A percentile compares a stretch with the other conserved stretches of the same genome.
Evolutionary conservation across 2,329 filamentous ascomycete species (phyloP).

Genomic region (Alternaria atra): DNA sequence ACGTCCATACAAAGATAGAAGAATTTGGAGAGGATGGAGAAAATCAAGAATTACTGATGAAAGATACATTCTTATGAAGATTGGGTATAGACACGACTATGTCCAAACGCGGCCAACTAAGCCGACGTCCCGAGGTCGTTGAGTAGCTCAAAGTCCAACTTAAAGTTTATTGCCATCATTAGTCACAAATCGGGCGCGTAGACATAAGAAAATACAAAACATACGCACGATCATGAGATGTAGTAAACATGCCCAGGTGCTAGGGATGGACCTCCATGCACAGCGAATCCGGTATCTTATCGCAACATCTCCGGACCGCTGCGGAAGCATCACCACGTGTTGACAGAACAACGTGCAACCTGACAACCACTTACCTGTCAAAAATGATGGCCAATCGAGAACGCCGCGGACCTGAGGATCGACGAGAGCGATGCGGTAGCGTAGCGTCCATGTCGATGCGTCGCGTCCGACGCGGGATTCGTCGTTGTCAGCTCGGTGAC

Average conservation of each 20-base stretch:
- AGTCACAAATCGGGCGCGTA: not conserved
- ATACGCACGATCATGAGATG: not conserved
- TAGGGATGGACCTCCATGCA: not conserved
- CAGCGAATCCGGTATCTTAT: not conserved
- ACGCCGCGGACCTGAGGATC: slow-evolving; percentile 3
- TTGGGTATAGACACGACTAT: too few species aligned
- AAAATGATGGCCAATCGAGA: not conserved
- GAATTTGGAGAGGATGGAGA: too few species aligned
- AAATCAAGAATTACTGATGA: too few species aligned
- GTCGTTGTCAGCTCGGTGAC: slow-evolving; percentile 10
- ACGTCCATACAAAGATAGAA: too few species aligned
- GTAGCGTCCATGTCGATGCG: slow-evolving; percentile 1
- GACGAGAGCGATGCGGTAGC: not conserved
- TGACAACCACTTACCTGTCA: not conserved
- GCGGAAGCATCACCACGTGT: not conserved
- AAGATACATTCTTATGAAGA: too few species aligned
- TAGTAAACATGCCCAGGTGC: not conserved
- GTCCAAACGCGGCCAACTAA: too few species aligned
- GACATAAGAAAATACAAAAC: not conserved
- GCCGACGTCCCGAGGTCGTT: too few species aligned
- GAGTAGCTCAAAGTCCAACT: not conserved
- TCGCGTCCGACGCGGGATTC: not conserved
- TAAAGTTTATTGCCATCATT: not conserved
- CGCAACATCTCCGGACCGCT: not conserved
- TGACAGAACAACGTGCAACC: not conserved